A percentile compares a stretch with the other conserved stretches of the same genome.
phyloP scores from a whole-genome alignment of 2,329 filamentous ascomycete genomes.

The Neonectria coccinea region DNA sequence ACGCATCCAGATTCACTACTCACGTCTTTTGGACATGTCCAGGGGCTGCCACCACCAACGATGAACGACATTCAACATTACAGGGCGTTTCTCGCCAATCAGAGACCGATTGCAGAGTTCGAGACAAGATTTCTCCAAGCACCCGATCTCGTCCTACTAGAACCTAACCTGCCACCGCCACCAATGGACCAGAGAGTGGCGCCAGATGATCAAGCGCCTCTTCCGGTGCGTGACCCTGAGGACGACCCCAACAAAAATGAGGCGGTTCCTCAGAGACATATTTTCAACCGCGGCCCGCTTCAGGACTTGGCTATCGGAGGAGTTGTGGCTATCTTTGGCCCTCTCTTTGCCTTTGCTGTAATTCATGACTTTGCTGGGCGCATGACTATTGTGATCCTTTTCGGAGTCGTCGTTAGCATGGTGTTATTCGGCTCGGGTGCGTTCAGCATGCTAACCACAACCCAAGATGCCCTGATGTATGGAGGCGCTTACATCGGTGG shows the following conservation, averaged over 20 bases:
- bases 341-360: constrained; percentile 68
- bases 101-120: constrained; percentile 66
- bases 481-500: constrained; percentile 50
- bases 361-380: constrained; percentile 68
- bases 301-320: constrained; percentile 35
- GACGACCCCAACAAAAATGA: not conserved
- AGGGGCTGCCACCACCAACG: constrained; percentile 61
- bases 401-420: constrained; percentile 59
- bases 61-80: constrained; percentile 60
- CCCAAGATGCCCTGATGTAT: constrained; percentile 41
- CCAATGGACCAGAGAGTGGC: constrained; percentile 19
- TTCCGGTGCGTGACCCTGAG: not conserved
- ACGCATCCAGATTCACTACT: constrained; percentile 65
- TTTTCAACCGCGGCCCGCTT: constrained; percentile 10
- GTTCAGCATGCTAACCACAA: constrained; percentile 27
- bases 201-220: constrained; percentile 27
- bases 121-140: constrained; percentile 72
- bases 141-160: constrained; percentile 60
- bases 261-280: not conserved
- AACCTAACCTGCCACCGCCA: constrained; percentile 10
- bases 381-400: constrained; percentile 67
- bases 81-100: constrained; percentile 65
- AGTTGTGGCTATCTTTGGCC: constrained; percentile 60
- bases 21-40: constrained; percentile 66
- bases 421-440: constrained; percentile 46